Base-by-base conservation (phyloP, 768 basidiomycete genomes). In the Pluteus cervinus region DNA sequence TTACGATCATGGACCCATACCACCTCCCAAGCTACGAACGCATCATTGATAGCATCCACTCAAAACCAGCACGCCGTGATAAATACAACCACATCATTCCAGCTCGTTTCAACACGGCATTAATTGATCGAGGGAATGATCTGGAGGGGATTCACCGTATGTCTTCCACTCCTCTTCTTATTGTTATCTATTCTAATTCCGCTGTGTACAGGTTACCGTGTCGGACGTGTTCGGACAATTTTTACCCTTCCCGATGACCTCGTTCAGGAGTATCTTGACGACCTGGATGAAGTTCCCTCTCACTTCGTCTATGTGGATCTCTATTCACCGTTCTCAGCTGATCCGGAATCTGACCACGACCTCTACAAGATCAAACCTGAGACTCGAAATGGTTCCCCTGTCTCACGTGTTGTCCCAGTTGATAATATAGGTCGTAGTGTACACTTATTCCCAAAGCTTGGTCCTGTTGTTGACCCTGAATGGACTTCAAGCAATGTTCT, bases 71-170 rank as follows among this genome's bases (percentile, higher is more conserved):
- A 6, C 12, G 34, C 16, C 18, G 14, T 23, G 39, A 51, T 29
- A 40, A 22, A 8, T 40, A 37, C 1, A 42, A 46, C 1, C 29
- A 32, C 3, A 6, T 14, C 0, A 35, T 52, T 20, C 48, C 50
- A 6, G 55, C 39, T 2, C 37, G 54, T 9, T 66, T 64, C 46
- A 63, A 68, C 39, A 62, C 47, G 31, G 39, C 41, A 25, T 16
- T 29, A 17, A 37, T 40, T 21, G 32, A 33, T 49, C 3, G 11
- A 7, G 18, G 28, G n/a, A 24, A 14, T 45, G 28, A 26, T 18
- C n/a, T n/a, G n/a, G n/a, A n/a, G 30, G 5, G 14, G 6, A 29
- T 10, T 16, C 20, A 7, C 14, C 24, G n/a, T n/a, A n/a, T n/a
- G n/a, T n/a, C n/a, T n/a, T n/a, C n/a, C n/a, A n/a, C n/a, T n/a